Evolutionary conservation across 2,329 filamentous ascomycete species (phyloP), one percentile per base, ranked within the genome.

Genomic region (Cladosporium velox): DNA sequence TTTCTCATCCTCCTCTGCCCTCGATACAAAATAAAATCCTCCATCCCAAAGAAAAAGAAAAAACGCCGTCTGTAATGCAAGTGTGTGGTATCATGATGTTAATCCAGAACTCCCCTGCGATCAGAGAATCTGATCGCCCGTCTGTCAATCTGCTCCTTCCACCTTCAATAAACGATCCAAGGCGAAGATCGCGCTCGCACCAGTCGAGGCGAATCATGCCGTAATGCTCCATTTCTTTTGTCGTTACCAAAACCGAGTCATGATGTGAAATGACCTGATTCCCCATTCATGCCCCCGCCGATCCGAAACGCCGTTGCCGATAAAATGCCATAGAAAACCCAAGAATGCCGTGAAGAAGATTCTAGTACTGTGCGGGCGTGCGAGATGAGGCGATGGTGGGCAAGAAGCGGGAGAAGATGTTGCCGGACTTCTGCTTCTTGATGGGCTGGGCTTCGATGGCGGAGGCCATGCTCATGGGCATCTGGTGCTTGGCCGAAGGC

Each of bases 361-460:
- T 64, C 61, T 64, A 64, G 51, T 57, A 64, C 51, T 64, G 61
- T 24, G 61, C 51, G 21, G 34, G 61, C n/a, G 15, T 32, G 47
- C 59, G 59, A 32, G 59, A 62, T 28, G 63, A 65, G n/a, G 58
- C 66, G 60, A 71, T 76, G 21, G 71, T 75, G 10, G 76, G 76
- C 35, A 79, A 69, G 70, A 79, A 77, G 64, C 77, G 73, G 15
- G 72, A 72, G 71, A 78, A 77, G 68, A 79, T 77, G 69, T 75
- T 78, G 66, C 70, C 72, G 54, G 72, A 69, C 68, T 74, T 76
- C 55, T 71, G 70, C 72, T 78, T 78, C 76, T 78, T 78, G 21
- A 72, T 68, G 5, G 76, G 72, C 59, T 74, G 73, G 47, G 72
- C 68, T 54, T 73, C 71, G 66, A 71, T 72, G 69, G 64, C 75